Evolutionary conservation across 257 asterid species (phyloP).

Genomic region (Plantago major): DNA sequence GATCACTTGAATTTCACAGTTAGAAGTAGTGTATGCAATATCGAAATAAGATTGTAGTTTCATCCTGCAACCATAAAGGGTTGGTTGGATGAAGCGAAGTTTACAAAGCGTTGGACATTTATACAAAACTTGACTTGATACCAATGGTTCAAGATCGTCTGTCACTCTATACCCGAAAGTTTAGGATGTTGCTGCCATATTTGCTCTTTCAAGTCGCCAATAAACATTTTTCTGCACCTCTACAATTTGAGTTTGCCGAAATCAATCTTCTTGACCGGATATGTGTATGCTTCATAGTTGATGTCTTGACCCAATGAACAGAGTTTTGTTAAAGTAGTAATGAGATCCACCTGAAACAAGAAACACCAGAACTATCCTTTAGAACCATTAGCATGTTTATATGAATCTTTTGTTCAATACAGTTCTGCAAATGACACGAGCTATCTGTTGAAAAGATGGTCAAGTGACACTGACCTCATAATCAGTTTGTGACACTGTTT

Average conservation of each 20-base stretch:
- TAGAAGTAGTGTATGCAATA: too few species aligned
- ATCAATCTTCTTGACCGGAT: slow-evolving; percentile 55
- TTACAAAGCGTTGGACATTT: too few species aligned
- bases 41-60: too few species aligned
- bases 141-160: too few species aligned
- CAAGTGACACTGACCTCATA: slow-evolving; percentile 50
- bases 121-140: too few species aligned
- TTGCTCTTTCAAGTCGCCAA: neutral
- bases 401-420: too few species aligned
- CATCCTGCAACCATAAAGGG: too few species aligned
- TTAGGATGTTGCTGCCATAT: too few species aligned
- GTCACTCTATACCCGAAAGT: too few species aligned
- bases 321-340: slow-evolving; percentile 71
- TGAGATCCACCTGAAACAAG: slow-evolving; percentile 77
- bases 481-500: slow-evolving; percentile 89
- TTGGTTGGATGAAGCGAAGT: too few species aligned
- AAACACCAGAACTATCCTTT: neutral
- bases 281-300: slow-evolving; percentile 84
- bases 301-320: slow-evolving; percentile 83
- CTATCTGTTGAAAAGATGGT: neutral
- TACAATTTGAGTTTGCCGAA: slow-evolving; percentile 77
- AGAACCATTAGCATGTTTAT: too few species aligned
- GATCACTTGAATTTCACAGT: too few species aligned
- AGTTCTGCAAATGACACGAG: neutral
- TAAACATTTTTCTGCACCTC: slow-evolving; percentile 17